phyloP scores from a whole-genome alignment of 208 protist species.

The Giardia duodenalis region DNA sequence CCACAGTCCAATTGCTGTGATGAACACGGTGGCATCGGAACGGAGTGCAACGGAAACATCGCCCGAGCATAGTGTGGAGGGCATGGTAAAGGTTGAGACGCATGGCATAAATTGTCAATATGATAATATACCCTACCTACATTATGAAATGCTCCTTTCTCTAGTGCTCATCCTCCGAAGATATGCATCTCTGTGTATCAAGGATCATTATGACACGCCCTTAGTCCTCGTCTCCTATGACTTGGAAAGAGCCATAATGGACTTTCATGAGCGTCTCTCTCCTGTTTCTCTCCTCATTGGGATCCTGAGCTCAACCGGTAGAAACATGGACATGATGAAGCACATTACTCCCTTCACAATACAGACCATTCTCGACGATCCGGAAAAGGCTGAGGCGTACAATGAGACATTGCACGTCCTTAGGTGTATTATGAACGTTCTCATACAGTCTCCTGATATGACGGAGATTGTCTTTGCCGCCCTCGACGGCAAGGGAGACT shows the following conservation, averaged over 20 bases:
- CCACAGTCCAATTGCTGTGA: no score
- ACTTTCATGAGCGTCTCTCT: background rate
- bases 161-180: background rate
- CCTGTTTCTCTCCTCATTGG: background rate
- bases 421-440: background rate
- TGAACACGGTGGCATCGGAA: no score
- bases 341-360: background rate
- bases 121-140: background rate
- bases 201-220: background rate
- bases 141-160: background rate
- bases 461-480: background rate
- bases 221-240: background rate
- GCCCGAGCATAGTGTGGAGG: no score
- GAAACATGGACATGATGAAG: background rate
- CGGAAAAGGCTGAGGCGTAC: background rate
- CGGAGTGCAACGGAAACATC: no score
- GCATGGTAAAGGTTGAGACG: no score
- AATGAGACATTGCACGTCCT: background rate
- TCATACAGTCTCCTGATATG: background rate
- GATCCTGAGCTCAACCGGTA: background rate
- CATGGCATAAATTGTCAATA: no score
- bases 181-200: background rate
- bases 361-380: background rate
- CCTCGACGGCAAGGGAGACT: background rate
- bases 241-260: background rate